These are phyloP conservation scores for Colletotrichum melonis DNA, from an alignment of 2,329 filamentous ascomycete genomes.

Conservation along the genomic window DNA sequence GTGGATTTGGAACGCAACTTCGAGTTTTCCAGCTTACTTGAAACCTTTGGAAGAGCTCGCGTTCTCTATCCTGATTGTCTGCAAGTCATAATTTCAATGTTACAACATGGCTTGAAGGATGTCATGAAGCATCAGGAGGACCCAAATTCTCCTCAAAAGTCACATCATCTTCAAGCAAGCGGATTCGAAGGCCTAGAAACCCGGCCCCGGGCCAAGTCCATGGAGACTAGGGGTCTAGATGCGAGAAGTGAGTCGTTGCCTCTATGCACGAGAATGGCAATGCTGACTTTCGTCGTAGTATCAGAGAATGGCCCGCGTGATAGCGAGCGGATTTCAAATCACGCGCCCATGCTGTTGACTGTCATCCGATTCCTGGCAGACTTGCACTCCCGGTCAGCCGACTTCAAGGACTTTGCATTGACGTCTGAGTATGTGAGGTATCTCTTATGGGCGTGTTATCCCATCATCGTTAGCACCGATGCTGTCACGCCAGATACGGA, in stretches of 20 bases:
- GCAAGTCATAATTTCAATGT: slow-evolving; percentile 84
- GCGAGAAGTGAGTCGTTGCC: slow-evolving; percentile 57
- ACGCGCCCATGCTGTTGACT: slow-evolving; percentile 76
- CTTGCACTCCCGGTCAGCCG: slow-evolving; percentile 78
- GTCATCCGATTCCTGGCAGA: slow-evolving; percentile 84
- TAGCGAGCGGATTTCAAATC: slow-evolving; percentile 59
- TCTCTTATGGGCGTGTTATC: slow-evolving; percentile 84
- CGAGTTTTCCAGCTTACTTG: slow-evolving; percentile 78
- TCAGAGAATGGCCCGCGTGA: slow-evolving; percentile 54
- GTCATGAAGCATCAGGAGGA: slow-evolving; percentile 72
- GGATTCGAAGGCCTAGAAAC: slow-evolving; percentile 42
- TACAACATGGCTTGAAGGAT: slow-evolving; percentile 84
- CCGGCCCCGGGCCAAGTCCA: slow-evolving; percentile 67
- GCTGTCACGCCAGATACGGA: slow-evolving; percentile 86
- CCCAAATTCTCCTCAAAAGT: slow-evolving; percentile 61
- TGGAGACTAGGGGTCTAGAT: slow-evolving; percentile 72
- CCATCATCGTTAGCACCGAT: slow-evolving; percentile 88
- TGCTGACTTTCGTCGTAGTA: slow-evolving; percentile 29
- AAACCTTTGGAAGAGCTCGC: slow-evolving; percentile 76
- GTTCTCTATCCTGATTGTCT: slow-evolving; percentile 83
- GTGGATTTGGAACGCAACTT: slow-evolving; percentile 80
- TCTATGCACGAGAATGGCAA: background rate
- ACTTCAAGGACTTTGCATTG: slow-evolving; percentile 85
- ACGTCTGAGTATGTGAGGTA: slow-evolving; percentile 85
- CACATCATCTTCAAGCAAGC: slow-evolving; percentile 29